Percentiles rank a stretch among this genome's conserved stretches.
These are phyloP conservation scores for Xylaria longipes DNA, from an alignment of 495 filamentous ascomycete genomes.

Conservation along the genomic window DNA sequence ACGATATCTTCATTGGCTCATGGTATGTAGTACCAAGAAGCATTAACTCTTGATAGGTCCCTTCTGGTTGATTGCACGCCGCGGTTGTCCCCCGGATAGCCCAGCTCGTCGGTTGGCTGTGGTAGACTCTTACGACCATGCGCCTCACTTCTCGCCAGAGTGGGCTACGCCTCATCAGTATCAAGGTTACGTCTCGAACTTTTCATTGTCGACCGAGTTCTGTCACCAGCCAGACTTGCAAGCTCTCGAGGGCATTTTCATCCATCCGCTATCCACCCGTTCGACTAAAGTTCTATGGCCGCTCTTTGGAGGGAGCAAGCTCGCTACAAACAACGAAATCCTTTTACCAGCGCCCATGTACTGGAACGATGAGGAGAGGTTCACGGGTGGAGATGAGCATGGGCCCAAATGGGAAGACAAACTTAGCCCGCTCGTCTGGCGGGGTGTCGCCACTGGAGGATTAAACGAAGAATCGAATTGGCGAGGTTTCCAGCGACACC, in stretches of 20 bases:
- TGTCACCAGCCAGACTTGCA: conserved; percentile 63
- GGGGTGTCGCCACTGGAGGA: conserved; percentile 72
- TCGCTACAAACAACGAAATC: conserved; percentile 78
- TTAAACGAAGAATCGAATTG: conserved; percentile 64
- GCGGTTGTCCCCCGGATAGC: conserved; percentile 66
- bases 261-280: conserved; percentile 62
- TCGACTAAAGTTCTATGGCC: conserved; percentile 65
- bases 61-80: conserved; percentile 67
- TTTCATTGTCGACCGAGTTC: conserved; percentile 67
- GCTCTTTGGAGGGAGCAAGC: conserved; percentile 74
- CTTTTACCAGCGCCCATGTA: conserved; percentile 77
- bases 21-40: conserved; percentile 32
- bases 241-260: conserved; percentile 71
- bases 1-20: conserved; percentile 14
- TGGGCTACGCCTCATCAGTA: conserved; percentile 52
- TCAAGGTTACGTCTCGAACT: conserved; percentile 69
- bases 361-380: conserved; percentile 73
- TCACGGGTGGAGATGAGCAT: conserved; percentile 61
- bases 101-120: conserved; percentile 57
- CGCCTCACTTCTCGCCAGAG: conserved; percentile 50
- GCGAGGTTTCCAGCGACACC: conserved; percentile 71
- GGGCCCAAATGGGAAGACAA: conserved; percentile 65
- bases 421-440: conserved; percentile 63
- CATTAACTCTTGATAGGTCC: conserved; percentile 47
- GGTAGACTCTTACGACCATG: conserved; percentile 46